Evolutionary conservation across 352 stramenopile species (phyloP).

Genomic region (Aphanomyces invadans): DNA sequence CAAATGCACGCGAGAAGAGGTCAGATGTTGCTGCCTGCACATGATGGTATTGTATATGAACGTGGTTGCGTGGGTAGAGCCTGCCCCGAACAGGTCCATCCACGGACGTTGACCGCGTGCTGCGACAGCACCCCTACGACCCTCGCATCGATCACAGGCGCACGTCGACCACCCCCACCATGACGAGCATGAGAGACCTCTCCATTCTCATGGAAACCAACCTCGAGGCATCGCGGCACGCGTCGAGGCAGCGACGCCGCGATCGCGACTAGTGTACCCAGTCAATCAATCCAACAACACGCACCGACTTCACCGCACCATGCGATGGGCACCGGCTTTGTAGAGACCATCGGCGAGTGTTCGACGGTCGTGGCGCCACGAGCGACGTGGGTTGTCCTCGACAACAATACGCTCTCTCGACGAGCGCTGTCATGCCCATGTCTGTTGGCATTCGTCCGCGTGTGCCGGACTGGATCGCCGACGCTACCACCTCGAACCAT

Average conservation of each 20-base stretch:
- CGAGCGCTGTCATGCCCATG: no score
- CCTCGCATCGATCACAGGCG: not conserved
- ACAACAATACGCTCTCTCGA: no score
- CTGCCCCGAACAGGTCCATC: not conserved
- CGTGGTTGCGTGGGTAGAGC: not conserved
- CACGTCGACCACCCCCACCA: not conserved
- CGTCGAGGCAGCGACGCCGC: not conserved
- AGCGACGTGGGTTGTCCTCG: no score
- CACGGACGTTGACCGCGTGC: not conserved
- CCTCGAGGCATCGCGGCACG: constrained; percentile 24
- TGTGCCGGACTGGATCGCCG: no score
- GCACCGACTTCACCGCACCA: not conserved
- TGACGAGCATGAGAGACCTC: constrained; percentile 56
- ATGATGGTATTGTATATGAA: not conserved
- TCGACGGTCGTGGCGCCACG: no score
- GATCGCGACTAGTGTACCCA: not conserved
- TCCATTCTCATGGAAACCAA: constrained; percentile 76
- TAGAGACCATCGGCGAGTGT: no score
- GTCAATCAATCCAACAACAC: not conserved
- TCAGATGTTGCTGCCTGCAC: not conserved
- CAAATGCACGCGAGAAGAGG: not conserved
- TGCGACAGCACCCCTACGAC: no score
- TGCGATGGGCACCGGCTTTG: no score
- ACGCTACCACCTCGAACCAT: no score
- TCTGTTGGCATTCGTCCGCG: no score